Evolutionary conservation across 1,284 basidiomycete species (phyloP).

Genomic region (Ceratobasidium sp.): DNA sequence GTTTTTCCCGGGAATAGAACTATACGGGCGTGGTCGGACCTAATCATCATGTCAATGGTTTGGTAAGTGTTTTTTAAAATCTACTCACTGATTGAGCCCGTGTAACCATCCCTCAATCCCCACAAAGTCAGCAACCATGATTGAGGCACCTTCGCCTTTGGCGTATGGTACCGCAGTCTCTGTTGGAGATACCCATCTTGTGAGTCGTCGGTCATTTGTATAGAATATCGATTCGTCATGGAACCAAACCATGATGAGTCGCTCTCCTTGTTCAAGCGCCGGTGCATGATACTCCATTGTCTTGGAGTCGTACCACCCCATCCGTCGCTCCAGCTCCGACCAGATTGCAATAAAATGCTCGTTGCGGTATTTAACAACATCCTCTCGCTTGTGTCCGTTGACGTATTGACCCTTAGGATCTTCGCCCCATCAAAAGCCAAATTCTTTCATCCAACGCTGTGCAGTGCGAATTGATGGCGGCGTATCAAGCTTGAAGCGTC

Average conservation of each 20-base stretch:
- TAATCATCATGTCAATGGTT: neutral
- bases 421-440: slow-evolving; percentile 27
- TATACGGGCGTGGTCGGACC: slow-evolving; percentile 44
- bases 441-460: slow-evolving; percentile 13
- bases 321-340: slow-evolving; percentile 40
- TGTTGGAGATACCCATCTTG: neutral
- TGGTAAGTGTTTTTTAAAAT: neutral
- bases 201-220: neutral
- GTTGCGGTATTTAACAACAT: slow-evolving; percentile 39
- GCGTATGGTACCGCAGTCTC: slow-evolving; percentile 5
- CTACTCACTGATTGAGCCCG: slow-evolving; percentile 6
- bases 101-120: slow-evolving; percentile 22
- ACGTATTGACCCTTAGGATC: slow-evolving; percentile 39
- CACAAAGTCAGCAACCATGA: slow-evolving; percentile 31
- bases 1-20: slow-evolving; percentile 56
- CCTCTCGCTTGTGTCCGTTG: slow-evolving; percentile 39
- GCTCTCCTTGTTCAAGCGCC: neutral
- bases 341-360: slow-evolving; percentile 25
- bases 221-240: slow-evolving; percentile 27
- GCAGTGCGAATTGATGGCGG: slow-evolving; percentile 27
- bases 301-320: slow-evolving; percentile 38
- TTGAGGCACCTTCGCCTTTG: slow-evolving; percentile 14
- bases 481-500: neutral
- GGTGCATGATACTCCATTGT: slow-evolving; percentile 43
- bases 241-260: slow-evolving; percentile 4